These are phyloP conservation scores for Paxillus rubicundulus DNA, from an alignment of 768 basidiomycete species.

Conservation along the genomic window DNA sequence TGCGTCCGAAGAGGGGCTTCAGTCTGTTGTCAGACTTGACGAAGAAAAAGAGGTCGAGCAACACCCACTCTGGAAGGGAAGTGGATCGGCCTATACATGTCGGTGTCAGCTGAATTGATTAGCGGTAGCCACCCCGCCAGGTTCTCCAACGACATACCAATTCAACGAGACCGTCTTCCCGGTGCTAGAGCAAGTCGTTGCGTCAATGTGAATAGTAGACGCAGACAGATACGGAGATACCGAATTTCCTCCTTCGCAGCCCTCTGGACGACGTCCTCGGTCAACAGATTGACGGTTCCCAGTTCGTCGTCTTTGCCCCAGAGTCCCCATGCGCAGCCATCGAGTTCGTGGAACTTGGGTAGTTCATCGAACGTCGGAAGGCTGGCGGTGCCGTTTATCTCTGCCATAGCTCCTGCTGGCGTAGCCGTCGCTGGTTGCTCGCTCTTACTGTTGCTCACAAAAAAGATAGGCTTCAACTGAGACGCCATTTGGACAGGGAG, in stretches of 20 bases:
- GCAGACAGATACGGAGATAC: constrained; percentile 33
- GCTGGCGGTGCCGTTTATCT: constrained; percentile 19
- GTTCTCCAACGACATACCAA: constrained; percentile 42
- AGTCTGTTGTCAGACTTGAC: not conserved
- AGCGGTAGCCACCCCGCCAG: not conserved
- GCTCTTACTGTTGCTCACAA: constrained; percentile 7
- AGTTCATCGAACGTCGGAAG: constrained; percentile 50
- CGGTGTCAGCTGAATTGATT: constrained; percentile 2
- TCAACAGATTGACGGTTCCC: constrained; percentile 65
- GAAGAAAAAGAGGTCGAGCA: not conserved
- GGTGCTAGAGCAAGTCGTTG: constrained; percentile 31
- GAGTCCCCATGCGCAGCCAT: constrained; percentile 66
- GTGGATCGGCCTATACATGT: constrained; percentile 53
- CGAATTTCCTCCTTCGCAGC: constrained; percentile 57
- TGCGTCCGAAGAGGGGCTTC: constrained; percentile 58
- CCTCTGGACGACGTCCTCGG: constrained; percentile 56
- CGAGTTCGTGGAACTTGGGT: constrained; percentile 39
- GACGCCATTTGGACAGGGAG: constrained; percentile 12
- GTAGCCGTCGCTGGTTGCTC: constrained; percentile 1
- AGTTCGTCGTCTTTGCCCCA: constrained; percentile 67
- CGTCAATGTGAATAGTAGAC: not conserved
- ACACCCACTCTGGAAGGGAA: constrained; percentile 57
- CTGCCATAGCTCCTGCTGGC: not conserved
- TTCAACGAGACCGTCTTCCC: constrained; percentile 59
- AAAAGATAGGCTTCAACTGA: constrained; percentile 15